Evolutionary conservation across 202 grass and related monocot species (phyloP).

Genomic region (Tripidium arundinaceum): DNA sequence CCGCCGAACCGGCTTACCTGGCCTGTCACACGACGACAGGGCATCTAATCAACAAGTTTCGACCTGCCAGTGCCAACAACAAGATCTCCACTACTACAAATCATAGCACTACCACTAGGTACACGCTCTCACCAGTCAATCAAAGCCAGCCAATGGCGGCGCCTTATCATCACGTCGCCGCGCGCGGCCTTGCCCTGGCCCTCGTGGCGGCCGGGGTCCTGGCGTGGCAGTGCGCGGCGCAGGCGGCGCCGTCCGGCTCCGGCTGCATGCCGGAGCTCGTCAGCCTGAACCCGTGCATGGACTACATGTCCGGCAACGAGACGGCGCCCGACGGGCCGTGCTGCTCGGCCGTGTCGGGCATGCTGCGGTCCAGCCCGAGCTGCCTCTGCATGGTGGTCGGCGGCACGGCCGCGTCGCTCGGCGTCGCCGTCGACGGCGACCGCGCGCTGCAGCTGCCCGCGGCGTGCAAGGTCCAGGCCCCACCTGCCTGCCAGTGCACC

Average conservation of each 20-base stretch:
- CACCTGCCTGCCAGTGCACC: conserved; percentile 58
- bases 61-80: neutral
- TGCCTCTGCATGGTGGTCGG: conserved; percentile 66
- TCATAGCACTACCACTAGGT: neutral
- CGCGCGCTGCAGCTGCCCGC: conserved; percentile 50
- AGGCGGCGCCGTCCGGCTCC: neutral
- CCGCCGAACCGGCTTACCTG: too few relatives aligned
- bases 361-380: conserved; percentile 39
- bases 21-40: too few relatives aligned
- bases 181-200: conserved; percentile 20
- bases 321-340: conserved; percentile 47
- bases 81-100: neutral
- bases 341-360: conserved; percentile 50
- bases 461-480: conserved; percentile 54
- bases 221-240: conserved; percentile 25
- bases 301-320: conserved; percentile 49
- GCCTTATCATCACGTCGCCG: neutral
- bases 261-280: conserved; percentile 54
- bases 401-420: conserved; percentile 55
- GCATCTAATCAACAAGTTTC: neutral
- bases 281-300: conserved; percentile 61
- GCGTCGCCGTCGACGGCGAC: conserved; percentile 52
- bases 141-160: neutral
- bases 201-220: conserved; percentile 11
- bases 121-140: neutral